Conservation (phyloP, 2,329 filamentous ascomycete genomes). For the Calonectria crousiana region DNA sequence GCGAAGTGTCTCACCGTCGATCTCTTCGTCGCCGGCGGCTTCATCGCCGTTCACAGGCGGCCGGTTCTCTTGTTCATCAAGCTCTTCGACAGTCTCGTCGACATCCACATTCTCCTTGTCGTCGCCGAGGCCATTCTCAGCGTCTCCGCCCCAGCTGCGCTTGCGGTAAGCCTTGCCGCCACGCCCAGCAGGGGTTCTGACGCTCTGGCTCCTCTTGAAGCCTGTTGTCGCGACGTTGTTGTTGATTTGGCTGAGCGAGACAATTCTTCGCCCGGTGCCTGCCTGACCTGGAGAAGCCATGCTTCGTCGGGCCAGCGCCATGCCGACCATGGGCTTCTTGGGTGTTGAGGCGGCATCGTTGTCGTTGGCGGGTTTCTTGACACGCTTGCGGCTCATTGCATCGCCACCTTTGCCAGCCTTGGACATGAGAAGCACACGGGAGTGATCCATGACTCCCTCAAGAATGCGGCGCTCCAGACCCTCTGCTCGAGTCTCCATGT, state of each 20-base stretch:
- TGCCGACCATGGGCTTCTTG: slow-evolving; percentile 58
- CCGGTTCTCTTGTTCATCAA: slow-evolving; percentile 48
- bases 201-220: slow-evolving; percentile 83
- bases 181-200: slow-evolving; percentile 68
- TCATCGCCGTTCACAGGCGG: slow-evolving; percentile 37
- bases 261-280: slow-evolving; percentile 80
- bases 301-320: slow-evolving; percentile 67
- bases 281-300: slow-evolving; percentile 60
- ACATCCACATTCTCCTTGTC: slow-evolving; percentile 74
- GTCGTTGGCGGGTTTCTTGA: slow-evolving; percentile 55
- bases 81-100: slow-evolving; percentile 74
- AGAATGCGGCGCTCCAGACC: slow-evolving; percentile 91
- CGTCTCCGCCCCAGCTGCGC: slow-evolving; percentile 74
- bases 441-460: slow-evolving; percentile 96
- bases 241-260: slow-evolving; percentile 91
- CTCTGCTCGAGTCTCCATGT: slow-evolving; percentile 92
- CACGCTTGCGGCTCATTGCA: slow-evolving; percentile 70
- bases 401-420: slow-evolving; percentile 69
- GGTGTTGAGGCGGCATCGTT: slow-evolving; percentile 40
- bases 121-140: slow-evolving; percentile 63
- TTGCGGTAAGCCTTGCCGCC: slow-evolving; percentile 67
- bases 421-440: slow-evolving; percentile 86
- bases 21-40: slow-evolving; percentile 49
- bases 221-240: slow-evolving; percentile 75
- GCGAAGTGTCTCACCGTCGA: slow-evolving; percentile 65